Conservation (phyloP, 2,329 filamentous ascomycete species). For the Phialophora chinensis region DNA sequence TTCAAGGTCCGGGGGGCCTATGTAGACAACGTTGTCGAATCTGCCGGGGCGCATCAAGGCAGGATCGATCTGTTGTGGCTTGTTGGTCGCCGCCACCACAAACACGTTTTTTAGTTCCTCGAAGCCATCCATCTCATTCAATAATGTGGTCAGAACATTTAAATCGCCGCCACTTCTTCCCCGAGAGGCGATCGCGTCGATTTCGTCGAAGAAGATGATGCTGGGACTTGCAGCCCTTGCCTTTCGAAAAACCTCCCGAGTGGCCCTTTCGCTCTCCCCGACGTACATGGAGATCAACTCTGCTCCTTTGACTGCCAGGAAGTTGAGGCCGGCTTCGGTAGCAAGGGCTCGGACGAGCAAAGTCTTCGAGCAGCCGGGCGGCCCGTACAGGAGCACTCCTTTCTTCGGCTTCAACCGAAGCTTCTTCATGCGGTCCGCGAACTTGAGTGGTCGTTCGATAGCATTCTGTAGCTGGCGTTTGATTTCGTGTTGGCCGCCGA, state of each 20-base stretch:
- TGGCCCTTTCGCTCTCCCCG: conserved; percentile 85
- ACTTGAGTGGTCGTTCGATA: conserved; percentile 63
- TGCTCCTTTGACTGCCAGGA: conserved; percentile 90
- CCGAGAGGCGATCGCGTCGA: conserved; percentile 78
- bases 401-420: conserved; percentile 69
- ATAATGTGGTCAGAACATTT: conserved; percentile 84
- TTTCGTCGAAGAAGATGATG: conserved; percentile 97
- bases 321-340: conserved; percentile 88
- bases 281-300: conserved; percentile 97
- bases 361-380: conserved; percentile 93
- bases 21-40: conserved; percentile 84
- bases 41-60: conserved; percentile 85
- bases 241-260: conserved; percentile 84
- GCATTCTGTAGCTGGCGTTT: conserved; percentile 67
- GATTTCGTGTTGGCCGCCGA: conserved; percentile 80
- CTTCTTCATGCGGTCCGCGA: conserved; percentile 57
- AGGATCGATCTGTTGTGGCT: conserved; percentile 82
- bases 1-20: conserved; percentile 75
- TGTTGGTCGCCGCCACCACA: conserved; percentile 89
- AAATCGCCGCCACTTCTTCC: conserved; percentile 62
- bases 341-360: conserved; percentile 89
- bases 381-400: conserved; percentile 86
- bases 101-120: conserved; percentile 82
- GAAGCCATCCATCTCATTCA: conserved; percentile 97
- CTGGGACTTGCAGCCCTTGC: conserved; percentile 84